Conservation (phyloP, 2,329 filamentous ascomycete genomes). For the Penicillium aurantiogriseum region DNA sequence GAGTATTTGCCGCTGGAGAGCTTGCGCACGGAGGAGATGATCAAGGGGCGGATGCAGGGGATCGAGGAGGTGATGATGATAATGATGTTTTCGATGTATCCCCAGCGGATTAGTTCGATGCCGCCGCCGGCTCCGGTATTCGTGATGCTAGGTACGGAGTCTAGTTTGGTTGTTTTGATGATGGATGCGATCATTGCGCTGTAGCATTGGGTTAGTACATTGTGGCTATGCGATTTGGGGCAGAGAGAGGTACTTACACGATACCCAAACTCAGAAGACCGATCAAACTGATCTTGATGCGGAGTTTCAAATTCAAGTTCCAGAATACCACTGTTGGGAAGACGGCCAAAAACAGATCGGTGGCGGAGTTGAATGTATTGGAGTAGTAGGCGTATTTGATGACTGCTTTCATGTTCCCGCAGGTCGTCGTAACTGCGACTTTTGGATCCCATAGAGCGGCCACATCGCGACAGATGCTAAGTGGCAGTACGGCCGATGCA, state of each 20-base stretch:
- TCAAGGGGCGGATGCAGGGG: slow-evolving; percentile 31
- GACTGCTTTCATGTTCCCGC: slow-evolving; percentile 21
- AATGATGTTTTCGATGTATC: slow-evolving; percentile 29
- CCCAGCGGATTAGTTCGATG: slow-evolving; percentile 32
- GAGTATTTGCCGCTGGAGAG: slow-evolving; percentile 27
- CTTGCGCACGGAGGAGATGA: slow-evolving; percentile 33
- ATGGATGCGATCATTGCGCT: slow-evolving; percentile 35
- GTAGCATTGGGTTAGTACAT: not conserved
- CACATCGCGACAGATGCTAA: slow-evolving; percentile 29
- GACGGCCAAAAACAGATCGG: slow-evolving; percentile 31
- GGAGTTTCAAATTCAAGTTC: slow-evolving; percentile 30
- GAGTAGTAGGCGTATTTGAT: slow-evolving; percentile 33
- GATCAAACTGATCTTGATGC: slow-evolving; percentile 31
- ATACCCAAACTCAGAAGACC: slow-evolving; percentile 28
- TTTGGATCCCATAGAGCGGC: slow-evolving; percentile 25
- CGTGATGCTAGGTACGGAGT: slow-evolving; percentile 27
- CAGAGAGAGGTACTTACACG: slow-evolving; percentile 21
- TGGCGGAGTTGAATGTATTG: slow-evolving; percentile 30
- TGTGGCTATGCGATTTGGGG: not conserved
- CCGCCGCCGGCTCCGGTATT: slow-evolving; percentile 26
- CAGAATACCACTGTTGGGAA: slow-evolving; percentile 33
- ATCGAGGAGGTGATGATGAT: slow-evolving; percentile 35
- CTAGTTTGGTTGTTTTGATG: slow-evolving; percentile 32
- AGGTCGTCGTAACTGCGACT: slow-evolving; percentile 24
- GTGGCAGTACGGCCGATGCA: slow-evolving; percentile 27